phyloP scores from a whole-genome alignment of 257 asterid species.

The Salvia splendens region DNA sequence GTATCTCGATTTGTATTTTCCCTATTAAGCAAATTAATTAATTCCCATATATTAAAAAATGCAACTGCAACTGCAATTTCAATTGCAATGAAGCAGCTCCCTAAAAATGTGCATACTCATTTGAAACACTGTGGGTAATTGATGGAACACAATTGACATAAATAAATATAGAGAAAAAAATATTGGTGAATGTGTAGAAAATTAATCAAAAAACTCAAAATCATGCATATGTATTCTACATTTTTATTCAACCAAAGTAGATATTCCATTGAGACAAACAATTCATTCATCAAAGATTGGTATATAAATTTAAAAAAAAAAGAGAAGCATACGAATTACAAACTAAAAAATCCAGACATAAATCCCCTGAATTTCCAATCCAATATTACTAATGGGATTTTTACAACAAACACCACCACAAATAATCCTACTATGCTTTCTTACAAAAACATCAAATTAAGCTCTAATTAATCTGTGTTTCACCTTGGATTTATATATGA shows the following conservation, averaged over 20 bases:
- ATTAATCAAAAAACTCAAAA: not conserved
- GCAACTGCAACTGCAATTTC: conserved; percentile 33
- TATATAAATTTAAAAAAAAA: conserved; percentile 15
- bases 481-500: not conserved
- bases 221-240: not conserved
- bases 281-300: conserved; percentile 3
- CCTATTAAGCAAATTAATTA: not conserved
- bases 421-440: conserved; percentile 17
- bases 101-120: conserved; percentile 30
- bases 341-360: conserved; percentile 31
- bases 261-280: not conserved
- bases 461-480: conserved; percentile 5
- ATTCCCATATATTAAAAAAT: conserved; percentile 21
- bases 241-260: not conserved
- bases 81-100: conserved; percentile 34
- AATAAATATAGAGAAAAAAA: not conserved
- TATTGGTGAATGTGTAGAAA: conserved; percentile 24
- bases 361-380: conserved; percentile 39
- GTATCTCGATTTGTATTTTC: conserved; percentile 27
- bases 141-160: conserved; percentile 28
- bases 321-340: conserved; percentile 25
- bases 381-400: conserved; percentile 31
- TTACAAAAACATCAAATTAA: conserved; percentile 11
- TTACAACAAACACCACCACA: conserved; percentile 28
- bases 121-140: conserved; percentile 33